Evolutionary conservation across 2,329 filamentous ascomycete genomes (phyloP), one percentile per base, ranked within the genome.

Genomic region (Epicoccum sorghinum): DNA sequence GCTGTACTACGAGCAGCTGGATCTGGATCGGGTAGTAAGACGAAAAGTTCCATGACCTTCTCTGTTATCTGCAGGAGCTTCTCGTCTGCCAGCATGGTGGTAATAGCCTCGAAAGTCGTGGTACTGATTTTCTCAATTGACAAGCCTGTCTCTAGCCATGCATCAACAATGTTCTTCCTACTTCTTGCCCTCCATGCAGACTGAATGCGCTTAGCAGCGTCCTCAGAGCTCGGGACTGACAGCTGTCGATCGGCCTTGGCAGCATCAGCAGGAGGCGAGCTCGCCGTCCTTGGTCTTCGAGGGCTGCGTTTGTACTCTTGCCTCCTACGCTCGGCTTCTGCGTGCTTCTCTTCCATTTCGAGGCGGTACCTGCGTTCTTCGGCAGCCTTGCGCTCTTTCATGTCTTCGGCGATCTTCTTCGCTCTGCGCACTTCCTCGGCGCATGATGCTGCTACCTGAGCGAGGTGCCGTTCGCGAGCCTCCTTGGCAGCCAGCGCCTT

Each of bases 401-500:
- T 91, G 53, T 84, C 87, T 72, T 91, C 89, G 12, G 90, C 90
- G n/a, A 93, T 82, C 45, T 89, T 88, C 79, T 93, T 93, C 47
- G 90, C 90, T 60, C 89, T 83, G 69, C 89, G 87, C 13, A 95
- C 90, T 71, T 95, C 90, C 73, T 92, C 90, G 18, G 90, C 90
- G 69, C 90, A 93, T 56, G 86, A 83, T 43, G 90, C 89, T 4
- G 90, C 89, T 38, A 93, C 92, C 71, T 93, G 90, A 7, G 89
- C 90, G 14, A 95, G 77, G 64, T 93, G 91, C 64, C 89, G 89
- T 77, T 93, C 89, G 53, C 91, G 83, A 1, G 90, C 88, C 60
- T 91, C 84, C 58, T 91, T 86, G 4, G 90, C 90, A 5, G 90
- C 90, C 54, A 92, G 77, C 3, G 90, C 89, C 45, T 88, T 82